Evolutionary conservation across 2,329 filamentous ascomycete species (phyloP).

Genomic region (Geoglossum cookeanum): DNA sequence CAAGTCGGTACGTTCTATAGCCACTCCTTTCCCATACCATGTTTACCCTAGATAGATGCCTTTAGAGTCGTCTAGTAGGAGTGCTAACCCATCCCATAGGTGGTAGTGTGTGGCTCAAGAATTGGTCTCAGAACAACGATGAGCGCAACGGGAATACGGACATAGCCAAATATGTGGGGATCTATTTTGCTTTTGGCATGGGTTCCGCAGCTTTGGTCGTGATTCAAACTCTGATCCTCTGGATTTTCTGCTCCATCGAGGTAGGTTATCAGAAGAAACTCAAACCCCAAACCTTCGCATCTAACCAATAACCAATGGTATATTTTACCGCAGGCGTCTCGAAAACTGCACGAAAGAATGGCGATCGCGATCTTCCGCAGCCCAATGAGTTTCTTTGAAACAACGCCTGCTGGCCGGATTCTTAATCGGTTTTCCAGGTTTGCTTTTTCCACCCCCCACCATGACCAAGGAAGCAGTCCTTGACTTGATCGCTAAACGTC

Average conservation of each 20-base stretch:
- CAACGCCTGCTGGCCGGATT: conserved; percentile 88
- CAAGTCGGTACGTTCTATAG: conserved; percentile 45
- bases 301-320: not conserved
- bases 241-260: conserved; percentile 99
- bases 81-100: conserved; percentile 22
- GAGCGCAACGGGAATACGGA: conserved; percentile 46
- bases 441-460: conserved; percentile 16
- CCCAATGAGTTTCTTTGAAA: conserved; percentile 98
- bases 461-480: not conserved
- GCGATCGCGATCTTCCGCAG: conserved; percentile 92
- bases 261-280: conserved; percentile 25
- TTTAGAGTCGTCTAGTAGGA: not conserved
- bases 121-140: conserved; percentile 72
- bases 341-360: conserved; percentile 95
- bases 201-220: conserved; percentile 73
- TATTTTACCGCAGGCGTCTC: conserved; percentile 45
- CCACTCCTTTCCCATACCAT: not conserved
- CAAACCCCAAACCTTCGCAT: not conserved
- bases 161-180: conserved; percentile 76
- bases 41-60: not conserved
- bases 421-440: conserved; percentile 89
- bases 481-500: not conserved
- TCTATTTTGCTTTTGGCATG: conserved; percentile 90
- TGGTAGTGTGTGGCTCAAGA: conserved; percentile 81
- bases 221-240: conserved; percentile 80